These are phyloP conservation scores for Trametes punicea DNA, from an alignment of 768 basidiomycete species.

Conservation along the genomic window DNA sequence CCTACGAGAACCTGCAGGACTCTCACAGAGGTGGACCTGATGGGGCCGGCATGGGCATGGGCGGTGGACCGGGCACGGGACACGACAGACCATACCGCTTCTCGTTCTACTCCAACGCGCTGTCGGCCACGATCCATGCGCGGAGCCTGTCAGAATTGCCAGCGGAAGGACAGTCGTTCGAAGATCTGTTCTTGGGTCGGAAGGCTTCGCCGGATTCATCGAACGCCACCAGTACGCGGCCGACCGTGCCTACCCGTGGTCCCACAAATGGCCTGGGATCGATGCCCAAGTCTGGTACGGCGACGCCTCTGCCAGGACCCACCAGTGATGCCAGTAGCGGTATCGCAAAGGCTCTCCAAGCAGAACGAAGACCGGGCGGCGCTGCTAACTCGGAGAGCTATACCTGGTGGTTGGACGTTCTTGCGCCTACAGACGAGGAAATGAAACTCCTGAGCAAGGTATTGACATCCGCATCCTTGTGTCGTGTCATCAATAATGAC, in stretches of 20 bases:
- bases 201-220: slow-evolving; percentile 15
- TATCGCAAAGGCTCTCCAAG: slow-evolving; percentile 17
- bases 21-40: slow-evolving; percentile 4
- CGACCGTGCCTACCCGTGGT: neutral
- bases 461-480: slow-evolving; percentile 5
- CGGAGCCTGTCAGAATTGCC: slow-evolving; percentile 91
- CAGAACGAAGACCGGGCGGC: slow-evolving; percentile 21
- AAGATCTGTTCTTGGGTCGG: slow-evolving; percentile 76
- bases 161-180: slow-evolving; percentile 89
- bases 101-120: slow-evolving; percentile 94
- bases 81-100: slow-evolving; percentile 95
- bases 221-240: neutral
- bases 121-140: slow-evolving; percentile 93
- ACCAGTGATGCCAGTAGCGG: neutral
- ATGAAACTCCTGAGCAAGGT: slow-evolving; percentile 97
- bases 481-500: neutral
- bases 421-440: slow-evolving; percentile 93
- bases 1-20: slow-evolving; percentile 37
- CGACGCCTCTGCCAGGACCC: slow-evolving; percentile 16
- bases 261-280: neutral
- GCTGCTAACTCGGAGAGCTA: slow-evolving; percentile 55
- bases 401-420: slow-evolving; percentile 98
- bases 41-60: neutral
- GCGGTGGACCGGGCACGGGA: slow-evolving; percentile 23
- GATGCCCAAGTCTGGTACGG: slow-evolving; percentile 11